Percentiles rank a stretch among this genome's conserved stretches.
phyloP scores from a whole-genome alignment of 306 rosid genomes.

The Amphicarpaea edgeworthii region DNA sequence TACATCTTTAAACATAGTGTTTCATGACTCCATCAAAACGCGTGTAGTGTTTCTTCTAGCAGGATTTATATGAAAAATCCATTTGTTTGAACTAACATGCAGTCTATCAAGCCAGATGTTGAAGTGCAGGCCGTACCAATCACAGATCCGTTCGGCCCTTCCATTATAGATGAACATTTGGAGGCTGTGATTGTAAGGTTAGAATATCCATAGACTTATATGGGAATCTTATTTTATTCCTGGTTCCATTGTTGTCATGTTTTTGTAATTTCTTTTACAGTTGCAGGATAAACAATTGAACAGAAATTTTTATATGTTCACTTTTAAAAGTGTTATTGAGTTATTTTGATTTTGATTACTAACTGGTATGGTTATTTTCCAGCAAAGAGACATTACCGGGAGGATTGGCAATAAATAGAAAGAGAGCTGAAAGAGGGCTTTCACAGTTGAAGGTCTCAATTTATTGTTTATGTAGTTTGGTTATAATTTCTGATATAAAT shows the following conservation, averaged over 20 bases:
- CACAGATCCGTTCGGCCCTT: slow-evolving; percentile 92
- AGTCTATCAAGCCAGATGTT: slow-evolving; percentile 88
- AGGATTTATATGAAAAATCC: neutral
- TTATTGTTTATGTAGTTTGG: slow-evolving; percentile 18
- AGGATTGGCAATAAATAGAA: slow-evolving; percentile 87
- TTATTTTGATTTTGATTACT: slow-evolving; percentile 41
- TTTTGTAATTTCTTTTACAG: slow-evolving; percentile 29
- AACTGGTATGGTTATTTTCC: slow-evolving; percentile 47
- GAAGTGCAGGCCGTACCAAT: slow-evolving; percentile 83
- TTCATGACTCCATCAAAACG: slow-evolving; percentile 14
- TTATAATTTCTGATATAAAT: slow-evolving; percentile 7
- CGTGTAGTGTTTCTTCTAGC: slow-evolving; percentile 14
- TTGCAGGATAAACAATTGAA: slow-evolving; percentile 22
- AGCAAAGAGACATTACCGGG: slow-evolving; percentile 97
- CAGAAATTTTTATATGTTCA: slow-evolving; percentile 21
- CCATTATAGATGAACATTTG: slow-evolving; percentile 80
- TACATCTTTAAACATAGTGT: slow-evolving; percentile 20
- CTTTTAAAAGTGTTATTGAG: neutral
- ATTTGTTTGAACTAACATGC: slow-evolving; percentile 37
- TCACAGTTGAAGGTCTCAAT: slow-evolving; percentile 79
- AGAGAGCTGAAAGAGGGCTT: slow-evolving; percentile 79
- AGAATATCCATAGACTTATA: slow-evolving; percentile 29
- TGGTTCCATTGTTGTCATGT: slow-evolving; percentile 3
- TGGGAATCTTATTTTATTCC: neutral
- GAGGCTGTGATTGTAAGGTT: slow-evolving; percentile 96